Evolutionary conservation across 2,329 filamentous ascomycete genomes (phyloP).

Genomic region (Cladosporium sp.): DNA sequence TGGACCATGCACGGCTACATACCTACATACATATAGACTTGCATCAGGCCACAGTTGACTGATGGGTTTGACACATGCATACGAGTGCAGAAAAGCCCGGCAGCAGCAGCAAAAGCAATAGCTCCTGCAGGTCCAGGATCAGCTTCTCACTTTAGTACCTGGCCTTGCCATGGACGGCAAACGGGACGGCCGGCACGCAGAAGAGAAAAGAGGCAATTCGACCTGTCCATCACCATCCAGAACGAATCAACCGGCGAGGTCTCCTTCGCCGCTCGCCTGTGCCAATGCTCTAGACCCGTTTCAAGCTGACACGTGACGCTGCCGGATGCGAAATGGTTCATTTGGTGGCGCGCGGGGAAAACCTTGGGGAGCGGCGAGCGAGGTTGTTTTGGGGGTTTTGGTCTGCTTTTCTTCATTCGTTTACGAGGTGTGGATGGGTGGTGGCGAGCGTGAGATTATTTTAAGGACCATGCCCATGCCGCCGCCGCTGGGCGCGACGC

Average conservation of each 20-base stretch:
- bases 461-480: conserved; percentile 8
- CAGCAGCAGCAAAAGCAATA: neutral
- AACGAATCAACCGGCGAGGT: conserved; percentile 5
- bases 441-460: conserved; percentile 1
- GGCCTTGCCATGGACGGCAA: no score
- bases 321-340: neutral
- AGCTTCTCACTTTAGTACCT: neutral
- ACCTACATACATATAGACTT: no score
- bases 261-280: neutral
- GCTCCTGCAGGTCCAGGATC: neutral
- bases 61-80: neutral
- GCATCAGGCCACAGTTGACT: no score
- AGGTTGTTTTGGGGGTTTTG: conserved; percentile 1
- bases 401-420: neutral
- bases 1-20: no score
- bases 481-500: neutral
- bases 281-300: conserved; percentile 9
- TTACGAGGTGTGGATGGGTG: conserved; percentile 1
- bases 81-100: no score
- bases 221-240: no score
- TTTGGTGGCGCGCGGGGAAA: conserved; percentile 9
- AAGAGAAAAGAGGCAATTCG: no score
- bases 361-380: neutral
- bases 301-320: conserved; percentile 10
- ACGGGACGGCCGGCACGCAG: no score